Conservation (phyloP, 2,329 filamentous ascomycete genomes). For the Epichloe brachyelytri region DNA sequence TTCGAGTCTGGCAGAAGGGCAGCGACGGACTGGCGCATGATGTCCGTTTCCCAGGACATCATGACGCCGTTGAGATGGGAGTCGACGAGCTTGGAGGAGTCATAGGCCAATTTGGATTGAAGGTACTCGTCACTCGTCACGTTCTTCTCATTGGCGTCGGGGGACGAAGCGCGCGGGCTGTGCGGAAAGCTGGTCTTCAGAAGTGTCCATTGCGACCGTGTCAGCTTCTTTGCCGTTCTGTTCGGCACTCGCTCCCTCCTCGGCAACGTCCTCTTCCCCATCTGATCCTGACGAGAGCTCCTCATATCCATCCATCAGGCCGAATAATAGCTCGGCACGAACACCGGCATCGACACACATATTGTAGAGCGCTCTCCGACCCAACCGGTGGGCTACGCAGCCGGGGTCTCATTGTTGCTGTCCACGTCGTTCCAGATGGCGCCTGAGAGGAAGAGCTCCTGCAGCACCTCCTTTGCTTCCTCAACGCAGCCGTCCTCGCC, state of each 20-base stretch:
- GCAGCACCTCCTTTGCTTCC: slow-evolving; percentile 53
- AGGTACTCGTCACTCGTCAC: slow-evolving; percentile 59
- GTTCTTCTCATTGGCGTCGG: slow-evolving; percentile 25
- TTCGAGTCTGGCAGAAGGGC: slow-evolving; percentile 38
- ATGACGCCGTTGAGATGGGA: slow-evolving; percentile 71
- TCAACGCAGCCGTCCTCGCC: slow-evolving; percentile 34
- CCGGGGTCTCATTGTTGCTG: slow-evolving; percentile 74
- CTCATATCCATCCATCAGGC: slow-evolving; percentile 71
- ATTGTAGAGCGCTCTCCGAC: slow-evolving; percentile 59
- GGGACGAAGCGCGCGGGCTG: slow-evolving; percentile 16
- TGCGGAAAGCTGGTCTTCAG: slow-evolving; percentile 13
- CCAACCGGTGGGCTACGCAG: slow-evolving; percentile 64
- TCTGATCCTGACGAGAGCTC: slow-evolving; percentile 47
- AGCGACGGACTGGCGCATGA: slow-evolving; percentile 68
- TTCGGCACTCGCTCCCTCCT: slow-evolving; percentile 14
- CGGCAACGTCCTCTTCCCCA: slow-evolving; percentile 30
- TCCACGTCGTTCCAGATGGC: slow-evolving; percentile 98
- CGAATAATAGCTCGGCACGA: slow-evolving; percentile 76
- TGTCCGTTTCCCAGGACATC: slow-evolving; percentile 86
- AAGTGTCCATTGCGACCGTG: slow-evolving; percentile 14
- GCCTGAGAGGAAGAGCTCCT: slow-evolving; percentile 69
- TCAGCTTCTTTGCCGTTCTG: slow-evolving; percentile 17
- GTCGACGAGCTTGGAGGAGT: slow-evolving; percentile 56
- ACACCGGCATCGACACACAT: slow-evolving; percentile 83
- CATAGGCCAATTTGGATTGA: slow-evolving; percentile 51